Percentiles rank a stretch among this genome's conserved stretches.
Evolutionary conservation across 2,329 filamentous ascomycete species (phyloP).

Genomic region (Cladosporium sp.): DNA sequence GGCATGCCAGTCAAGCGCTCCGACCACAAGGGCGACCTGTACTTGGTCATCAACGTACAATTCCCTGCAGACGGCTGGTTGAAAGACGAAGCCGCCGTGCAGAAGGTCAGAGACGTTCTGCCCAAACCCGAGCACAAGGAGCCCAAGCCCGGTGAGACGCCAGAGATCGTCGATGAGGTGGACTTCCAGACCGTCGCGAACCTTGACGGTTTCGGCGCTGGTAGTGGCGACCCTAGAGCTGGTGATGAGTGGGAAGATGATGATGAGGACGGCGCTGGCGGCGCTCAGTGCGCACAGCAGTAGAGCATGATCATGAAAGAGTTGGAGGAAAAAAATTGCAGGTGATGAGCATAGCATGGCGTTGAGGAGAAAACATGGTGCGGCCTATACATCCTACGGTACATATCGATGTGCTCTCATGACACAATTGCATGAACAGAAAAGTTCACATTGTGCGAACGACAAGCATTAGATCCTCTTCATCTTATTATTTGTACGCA

Average conservation of each 20-base stretch:
- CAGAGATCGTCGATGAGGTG: slow-evolving; percentile 80
- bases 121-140: slow-evolving; percentile 52
- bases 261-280: slow-evolving; percentile 56
- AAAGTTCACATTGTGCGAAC: no score
- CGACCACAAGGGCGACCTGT: slow-evolving; percentile 80
- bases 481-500: no score
- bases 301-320: slow-evolving; percentile 35
- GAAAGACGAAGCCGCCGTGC: slow-evolving; percentile 61
- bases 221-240: slow-evolving; percentile 63
- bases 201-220: slow-evolving; percentile 77
- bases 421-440: neutral
- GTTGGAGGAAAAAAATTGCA: neutral
- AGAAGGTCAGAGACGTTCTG: slow-evolving; percentile 69
- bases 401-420: neutral
- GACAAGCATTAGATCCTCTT: no score
- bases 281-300: slow-evolving; percentile 69
- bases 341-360: neutral
- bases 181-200: slow-evolving; percentile 78
- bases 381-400: neutral
- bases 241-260: slow-evolving; percentile 69
- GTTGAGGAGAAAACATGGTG: neutral
- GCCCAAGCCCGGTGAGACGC: slow-evolving; percentile 44
- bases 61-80: slow-evolving; percentile 89
- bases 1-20: slow-evolving; percentile 92
- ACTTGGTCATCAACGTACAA: slow-evolving; percentile 76